These are phyloP conservation scores for Irpex rosettiformis DNA, from an alignment of 1,284 basidiomycete species.

Conservation along the genomic window DNA sequence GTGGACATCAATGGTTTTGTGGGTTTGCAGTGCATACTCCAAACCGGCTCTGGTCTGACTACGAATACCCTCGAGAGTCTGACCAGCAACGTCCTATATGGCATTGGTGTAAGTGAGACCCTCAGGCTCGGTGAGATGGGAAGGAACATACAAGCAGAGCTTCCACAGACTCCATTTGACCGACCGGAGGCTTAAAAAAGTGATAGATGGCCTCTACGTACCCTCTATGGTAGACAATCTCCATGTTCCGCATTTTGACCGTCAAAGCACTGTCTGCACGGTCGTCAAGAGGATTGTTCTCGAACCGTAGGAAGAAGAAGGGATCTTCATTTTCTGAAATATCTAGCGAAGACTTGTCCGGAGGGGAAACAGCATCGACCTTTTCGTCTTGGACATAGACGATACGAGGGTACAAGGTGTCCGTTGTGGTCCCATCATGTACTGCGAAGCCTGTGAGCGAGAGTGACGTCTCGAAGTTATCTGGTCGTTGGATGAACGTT, in stretches of 20 bases:
- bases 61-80: slow-evolving; percentile 92
- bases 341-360: slow-evolving; percentile 26
- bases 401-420: slow-evolving; percentile 88
- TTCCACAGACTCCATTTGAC: slow-evolving; percentile 94
- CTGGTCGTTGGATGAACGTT: slow-evolving; percentile 80
- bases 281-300: slow-evolving; percentile 91
- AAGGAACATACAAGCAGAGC: slow-evolving; percentile 64
- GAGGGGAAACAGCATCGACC: slow-evolving; percentile 20
- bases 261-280: slow-evolving; percentile 91
- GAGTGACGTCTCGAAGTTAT: slow-evolving; percentile 81
- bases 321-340: slow-evolving; percentile 48
- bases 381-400: slow-evolving; percentile 81
- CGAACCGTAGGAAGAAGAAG: slow-evolving; percentile 93
- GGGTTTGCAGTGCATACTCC: slow-evolving; percentile 89
- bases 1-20: slow-evolving; percentile 95
- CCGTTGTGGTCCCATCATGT: slow-evolving; percentile 85
- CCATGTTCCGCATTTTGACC: slow-evolving; percentile 93
- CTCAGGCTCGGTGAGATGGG: neutral
- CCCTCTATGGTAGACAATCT: slow-evolving; percentile 95
- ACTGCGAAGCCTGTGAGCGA: slow-evolving; percentile 89
- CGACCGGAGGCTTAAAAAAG: slow-evolving; percentile 95
- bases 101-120: slow-evolving; percentile 1
- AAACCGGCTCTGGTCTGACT: slow-evolving; percentile 95
- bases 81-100: slow-evolving; percentile 81
- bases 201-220: slow-evolving; percentile 91